Percentiles rank a stretch among this genome's conserved stretches.
These are phyloP conservation scores for Astraeus odoratus DNA, from an alignment of 768 basidiomycete species.

Conservation along the genomic window DNA sequence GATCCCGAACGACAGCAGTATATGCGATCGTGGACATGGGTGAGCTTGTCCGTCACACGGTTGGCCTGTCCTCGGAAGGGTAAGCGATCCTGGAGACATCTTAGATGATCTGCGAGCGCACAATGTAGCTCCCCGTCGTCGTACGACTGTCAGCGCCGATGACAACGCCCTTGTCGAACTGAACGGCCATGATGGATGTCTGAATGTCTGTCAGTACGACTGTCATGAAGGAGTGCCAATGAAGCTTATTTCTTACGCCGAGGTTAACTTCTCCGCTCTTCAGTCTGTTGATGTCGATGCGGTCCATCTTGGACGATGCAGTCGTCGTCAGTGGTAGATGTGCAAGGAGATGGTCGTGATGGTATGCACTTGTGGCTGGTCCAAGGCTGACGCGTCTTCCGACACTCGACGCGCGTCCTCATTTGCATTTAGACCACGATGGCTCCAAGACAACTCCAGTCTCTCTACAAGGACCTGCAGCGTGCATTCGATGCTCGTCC, in stretches of 20 bases:
- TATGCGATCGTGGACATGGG: constrained; percentile 93
- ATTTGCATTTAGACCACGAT: constrained; percentile 23
- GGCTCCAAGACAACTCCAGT: constrained; percentile 47
- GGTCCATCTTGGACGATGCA: no score
- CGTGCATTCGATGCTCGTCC: constrained; percentile 59
- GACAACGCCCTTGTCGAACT: constrained; percentile 91
- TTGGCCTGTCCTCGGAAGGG: constrained; percentile 60
- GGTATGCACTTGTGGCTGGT: constrained; percentile 15
- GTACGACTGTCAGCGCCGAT: constrained; percentile 97
- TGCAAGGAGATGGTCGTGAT: constrained; percentile 17
- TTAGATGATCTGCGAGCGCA: constrained; percentile 30
- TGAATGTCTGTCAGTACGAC: constrained; percentile 24
- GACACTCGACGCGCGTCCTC: constrained; percentile 26
- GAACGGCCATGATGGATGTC: constrained; percentile 99
- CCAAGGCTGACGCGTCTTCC: constrained; percentile 51
- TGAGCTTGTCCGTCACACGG: constrained; percentile 97
- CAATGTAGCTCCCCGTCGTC: constrained; percentile 95
- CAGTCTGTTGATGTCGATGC: constrained; percentile 78
- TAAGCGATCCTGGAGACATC: background rate
- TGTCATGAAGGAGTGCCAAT: background rate
- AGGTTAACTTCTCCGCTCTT: constrained; percentile 96
- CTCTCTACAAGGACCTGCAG: constrained; percentile 60
- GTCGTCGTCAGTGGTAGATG: no score
- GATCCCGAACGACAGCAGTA: constrained; percentile 99
- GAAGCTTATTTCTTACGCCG: constrained; percentile 60